A percentile compares a stretch with the other conserved stretches of the same genome.
Conservation (phyloP, 1,139 yeast species). For the Nadsonia commutata region DNA sequence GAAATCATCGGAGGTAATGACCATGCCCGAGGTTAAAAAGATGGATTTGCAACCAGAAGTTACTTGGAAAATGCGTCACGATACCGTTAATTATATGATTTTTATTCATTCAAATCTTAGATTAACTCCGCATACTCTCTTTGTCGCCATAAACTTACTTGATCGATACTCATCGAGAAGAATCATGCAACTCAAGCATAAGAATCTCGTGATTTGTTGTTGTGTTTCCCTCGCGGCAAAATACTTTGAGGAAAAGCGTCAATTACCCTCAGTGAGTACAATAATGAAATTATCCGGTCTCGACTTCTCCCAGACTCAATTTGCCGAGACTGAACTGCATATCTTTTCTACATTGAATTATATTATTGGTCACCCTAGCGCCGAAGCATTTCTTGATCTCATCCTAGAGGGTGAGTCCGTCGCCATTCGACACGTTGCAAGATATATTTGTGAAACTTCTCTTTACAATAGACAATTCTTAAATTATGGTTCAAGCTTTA, state of each 20-base stretch:
- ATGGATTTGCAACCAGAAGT: conserved; percentile 87
- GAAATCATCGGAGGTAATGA: conserved; percentile 18
- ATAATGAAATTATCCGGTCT: conserved; percentile 66
- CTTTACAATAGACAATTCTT: conserved; percentile 58
- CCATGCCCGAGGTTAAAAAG: conserved; percentile 34
- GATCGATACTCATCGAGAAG: conserved; percentile 88
- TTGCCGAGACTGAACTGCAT: conserved; percentile 90
- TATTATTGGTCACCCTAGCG: conserved; percentile 49
- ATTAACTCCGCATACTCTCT: conserved; percentile 66
- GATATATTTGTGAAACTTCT: conserved; percentile 67
- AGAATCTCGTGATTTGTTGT: conserved; percentile 84
- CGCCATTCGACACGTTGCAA: conserved; percentile 25
- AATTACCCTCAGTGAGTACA: conserved; percentile 72
- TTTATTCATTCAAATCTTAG: conserved; percentile 70
- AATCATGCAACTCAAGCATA: conserved; percentile 82
- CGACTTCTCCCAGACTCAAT: conserved; percentile 80
- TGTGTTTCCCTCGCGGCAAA: conserved; percentile 93
- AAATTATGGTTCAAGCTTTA: conserved; percentile 41
- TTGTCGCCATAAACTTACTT: conserved; percentile 63
- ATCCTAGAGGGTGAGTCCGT: conserved; percentile 14
- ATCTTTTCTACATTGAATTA: conserved; percentile 73
- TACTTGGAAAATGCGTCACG: conserved; percentile 87
- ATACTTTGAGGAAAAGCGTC: conserved; percentile 72
- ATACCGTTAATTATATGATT: conserved; percentile 62
- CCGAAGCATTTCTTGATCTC: conserved; percentile 22